Evolutionary conservation across 148 eudicot species (phyloP).

Genomic region (Camellia japonica): DNA sequence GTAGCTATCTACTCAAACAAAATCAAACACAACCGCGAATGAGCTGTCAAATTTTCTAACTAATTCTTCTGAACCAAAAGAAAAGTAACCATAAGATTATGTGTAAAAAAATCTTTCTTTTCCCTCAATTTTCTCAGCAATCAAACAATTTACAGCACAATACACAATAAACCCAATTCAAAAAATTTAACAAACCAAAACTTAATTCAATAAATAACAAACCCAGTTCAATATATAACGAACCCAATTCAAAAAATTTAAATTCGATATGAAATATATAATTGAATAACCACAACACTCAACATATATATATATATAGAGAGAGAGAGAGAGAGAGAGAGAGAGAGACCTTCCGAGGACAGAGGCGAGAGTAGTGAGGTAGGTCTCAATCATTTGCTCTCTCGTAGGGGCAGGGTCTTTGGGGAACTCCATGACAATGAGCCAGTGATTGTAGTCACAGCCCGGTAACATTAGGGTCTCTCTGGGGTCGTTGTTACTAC

Average conservation of each 20-base stretch:
- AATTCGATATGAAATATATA: background rate
- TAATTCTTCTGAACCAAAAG: background rate
- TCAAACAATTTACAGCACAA: background rate
- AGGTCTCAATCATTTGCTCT: constrained; percentile 92
- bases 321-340: constrained; percentile 1
- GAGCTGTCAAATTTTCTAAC: background rate
- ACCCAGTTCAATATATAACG: too few relatives aligned
- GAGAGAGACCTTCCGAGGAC: constrained; percentile 70
- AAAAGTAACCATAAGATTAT: background rate
- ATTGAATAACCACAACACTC: background rate
- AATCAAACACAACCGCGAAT: background rate
- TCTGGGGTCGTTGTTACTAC: constrained; percentile 50
- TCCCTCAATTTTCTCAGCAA: background rate
- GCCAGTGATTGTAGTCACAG: constrained; percentile 93
- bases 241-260: background rate
- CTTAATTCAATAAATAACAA: too few relatives aligned
- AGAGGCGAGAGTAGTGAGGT: constrained; percentile 69
- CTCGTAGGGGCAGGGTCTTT: constrained; percentile 93
- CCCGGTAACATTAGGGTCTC: constrained; percentile 84
- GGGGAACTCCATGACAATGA: constrained; percentile 95
- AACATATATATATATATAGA: background rate
- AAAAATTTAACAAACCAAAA: background rate
- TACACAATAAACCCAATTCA: background rate
- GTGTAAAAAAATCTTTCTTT: background rate
- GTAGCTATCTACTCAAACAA: background rate